Evolutionary conservation across 2,329 filamentous ascomycete genomes (phyloP).

Genomic region (Parasarocladium wereldwijsianum): DNA sequence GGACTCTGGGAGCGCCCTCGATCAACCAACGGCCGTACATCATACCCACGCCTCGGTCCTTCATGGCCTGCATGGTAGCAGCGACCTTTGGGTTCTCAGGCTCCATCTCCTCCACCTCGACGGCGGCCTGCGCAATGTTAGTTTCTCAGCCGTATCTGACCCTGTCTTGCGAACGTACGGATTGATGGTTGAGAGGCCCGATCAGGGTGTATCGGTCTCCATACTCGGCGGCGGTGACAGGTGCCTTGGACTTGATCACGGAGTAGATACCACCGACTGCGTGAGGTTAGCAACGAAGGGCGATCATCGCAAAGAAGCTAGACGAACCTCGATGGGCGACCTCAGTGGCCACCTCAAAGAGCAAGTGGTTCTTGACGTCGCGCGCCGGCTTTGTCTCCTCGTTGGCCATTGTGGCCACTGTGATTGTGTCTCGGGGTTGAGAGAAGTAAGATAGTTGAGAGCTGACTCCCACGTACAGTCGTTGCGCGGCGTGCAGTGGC

Average conservation of each 20-base stretch:
- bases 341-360: conserved; percentile 95
- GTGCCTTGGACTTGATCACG: conserved; percentile 96
- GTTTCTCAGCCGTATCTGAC: neutral
- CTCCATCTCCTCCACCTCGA: conserved; percentile 89
- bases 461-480: conserved; percentile 4
- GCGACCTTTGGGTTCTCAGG: conserved; percentile 68
- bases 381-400: conserved; percentile 31
- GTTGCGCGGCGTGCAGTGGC: neutral
- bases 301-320: neutral
- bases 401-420: conserved; percentile 26
- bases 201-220: conserved; percentile 92
- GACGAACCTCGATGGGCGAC: conserved; percentile 85
- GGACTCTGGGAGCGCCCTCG: conserved; percentile 82
- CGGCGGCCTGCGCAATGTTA: conserved; percentile 54
- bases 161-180: conserved; percentile 39
- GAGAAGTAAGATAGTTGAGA: conserved; percentile 5
- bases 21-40: conserved; percentile 96
- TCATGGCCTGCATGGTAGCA: conserved; percentile 82
- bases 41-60: conserved; percentile 75
- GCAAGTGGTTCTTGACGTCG: conserved; percentile 87
- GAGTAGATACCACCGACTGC: conserved; percentile 97
- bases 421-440: conserved; percentile 1
- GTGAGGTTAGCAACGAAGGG: conserved; percentile 3
- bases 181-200: conserved; percentile 81
- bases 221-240: conserved; percentile 96